These are phyloP conservation scores for Cytospora piceae DNA, from an alignment of 2,329 filamentous ascomycete species.

Conservation along the genomic window DNA sequence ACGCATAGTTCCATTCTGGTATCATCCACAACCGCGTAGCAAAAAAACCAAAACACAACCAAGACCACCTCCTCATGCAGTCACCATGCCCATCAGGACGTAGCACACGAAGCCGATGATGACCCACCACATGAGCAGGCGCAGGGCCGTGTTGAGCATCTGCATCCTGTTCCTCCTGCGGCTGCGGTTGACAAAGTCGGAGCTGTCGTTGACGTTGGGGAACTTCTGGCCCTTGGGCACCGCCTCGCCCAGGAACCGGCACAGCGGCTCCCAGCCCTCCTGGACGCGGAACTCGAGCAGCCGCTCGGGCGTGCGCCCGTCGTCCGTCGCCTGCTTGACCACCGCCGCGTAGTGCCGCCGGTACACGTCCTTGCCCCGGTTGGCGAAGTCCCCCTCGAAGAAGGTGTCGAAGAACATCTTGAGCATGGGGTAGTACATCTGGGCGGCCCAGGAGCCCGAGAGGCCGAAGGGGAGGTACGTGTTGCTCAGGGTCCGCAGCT, in stretches of 20 bases:
- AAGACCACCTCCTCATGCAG: constrained; percentile 7
- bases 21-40: background rate
- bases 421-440: constrained; percentile 72
- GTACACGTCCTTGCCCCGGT: constrained; percentile 67
- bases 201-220: constrained; percentile 32
- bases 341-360: constrained; percentile 34
- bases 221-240: constrained; percentile 32
- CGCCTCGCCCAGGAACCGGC: constrained; percentile 29
- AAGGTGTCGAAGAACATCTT: constrained; percentile 70
- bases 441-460: constrained; percentile 65
- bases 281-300: constrained; percentile 32
- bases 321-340: constrained; percentile 42
- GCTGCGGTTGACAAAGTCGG: constrained; percentile 32
- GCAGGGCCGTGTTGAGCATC: constrained; percentile 33
- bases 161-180: constrained; percentile 35
- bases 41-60: background rate
- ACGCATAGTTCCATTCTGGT: background rate
- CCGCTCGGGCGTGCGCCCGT: constrained; percentile 41
- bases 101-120: constrained; percentile 30
- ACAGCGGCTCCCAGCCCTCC: constrained; percentile 32
- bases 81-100: constrained; percentile 30
- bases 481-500: constrained; percentile 43
- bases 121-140: constrained; percentile 33
- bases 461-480: constrained; percentile 47
- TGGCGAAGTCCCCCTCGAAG: constrained; percentile 69